Evolutionary conservation across 305 asterid genomes (phyloP), one percentile per base, ranked within the genome.

Genomic region (Fraxinus sp.): DNA sequence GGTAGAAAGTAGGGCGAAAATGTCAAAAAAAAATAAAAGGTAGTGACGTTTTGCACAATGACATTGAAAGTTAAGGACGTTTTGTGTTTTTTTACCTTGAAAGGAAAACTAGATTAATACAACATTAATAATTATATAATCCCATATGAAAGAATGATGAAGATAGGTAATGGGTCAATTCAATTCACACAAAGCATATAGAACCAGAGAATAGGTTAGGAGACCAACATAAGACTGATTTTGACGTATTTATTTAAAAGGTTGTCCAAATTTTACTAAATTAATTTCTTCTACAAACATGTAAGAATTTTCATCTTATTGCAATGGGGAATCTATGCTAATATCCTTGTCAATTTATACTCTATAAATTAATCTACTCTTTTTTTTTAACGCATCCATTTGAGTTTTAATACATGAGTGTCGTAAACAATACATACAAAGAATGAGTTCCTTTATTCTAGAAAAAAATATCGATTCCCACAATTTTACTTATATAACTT

Each of bases 131-230:
- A 37, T 37, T 37, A 7, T 37, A 37, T 7, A 62, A 20, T 64
- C 33, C 11, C 72, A 20, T 22, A 22, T 24, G 73, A 22, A 64
- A 64, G 66, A 55, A 1, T 39, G 20, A 37, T n/a, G 26, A 75
- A 74, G 66, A 16, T 30, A 30, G 59, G 32, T 26, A 16, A 33
- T 8, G 41, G 80, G 84, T 37, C 43, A 37, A 37, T 37, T 37
- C 43, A 37, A 37, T 37, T 75, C 33, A 59, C 33, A 5, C 36
- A 22, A 66, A 76, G 43, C 49, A 75, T 76, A 82, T 37, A 76
- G 79, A 36, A 28, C 52, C 43, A 39, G 4, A 71, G 83, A 36
- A 81, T 32, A 59, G 36, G 55, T 76, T 82, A 30, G 57, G 37
- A 68, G 22, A n/a, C 70, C 64, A 8, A 77, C 70, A 28, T 13